These are phyloP conservation scores for Claviceps citrina DNA, from an alignment of 2,329 filamentous ascomycete genomes.

Conservation along the genomic window DNA sequence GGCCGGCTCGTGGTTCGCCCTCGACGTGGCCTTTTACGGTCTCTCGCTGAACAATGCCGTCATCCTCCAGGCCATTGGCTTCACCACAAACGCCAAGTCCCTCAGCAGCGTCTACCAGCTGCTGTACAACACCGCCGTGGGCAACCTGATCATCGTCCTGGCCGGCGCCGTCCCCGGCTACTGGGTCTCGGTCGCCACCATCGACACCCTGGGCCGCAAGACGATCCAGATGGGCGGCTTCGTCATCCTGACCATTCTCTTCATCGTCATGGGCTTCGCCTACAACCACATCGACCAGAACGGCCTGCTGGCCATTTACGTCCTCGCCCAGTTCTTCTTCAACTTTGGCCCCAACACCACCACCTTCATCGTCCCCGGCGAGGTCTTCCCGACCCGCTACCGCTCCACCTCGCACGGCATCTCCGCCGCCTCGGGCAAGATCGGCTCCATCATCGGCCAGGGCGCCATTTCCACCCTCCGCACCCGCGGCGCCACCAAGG, in stretches of 20 bases:
- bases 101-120: constrained; percentile 46
- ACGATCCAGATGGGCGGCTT: constrained; percentile 57
- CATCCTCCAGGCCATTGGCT: constrained; percentile 58
- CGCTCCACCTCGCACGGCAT: constrained; percentile 42
- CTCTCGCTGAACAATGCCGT: constrained; percentile 62
- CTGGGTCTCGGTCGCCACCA: constrained; percentile 61
- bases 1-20: constrained; percentile 71
- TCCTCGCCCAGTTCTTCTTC: constrained; percentile 43
- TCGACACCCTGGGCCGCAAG: constrained; percentile 63
- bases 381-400: constrained; percentile 42
- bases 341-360: constrained; percentile 43
- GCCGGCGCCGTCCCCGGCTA: constrained; percentile 70
- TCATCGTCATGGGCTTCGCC: constrained; percentile 47
- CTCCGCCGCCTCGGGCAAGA: constrained; percentile 38
- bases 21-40: constrained; percentile 47
- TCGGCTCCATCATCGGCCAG: constrained; percentile 42
- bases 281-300: constrained; percentile 37
- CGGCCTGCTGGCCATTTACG: constrained; percentile 40
- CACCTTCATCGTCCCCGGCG: constrained; percentile 41
- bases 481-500: constrained; percentile 25
- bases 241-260: constrained; percentile 43
- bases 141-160: constrained; percentile 64
- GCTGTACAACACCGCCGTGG: constrained; percentile 59
- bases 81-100: constrained; percentile 27
- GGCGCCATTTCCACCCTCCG: constrained; percentile 41